Base-by-base conservation (phyloP, 371 early-diverging fungal species). In the Syncephalastrum sp. region DNA sequence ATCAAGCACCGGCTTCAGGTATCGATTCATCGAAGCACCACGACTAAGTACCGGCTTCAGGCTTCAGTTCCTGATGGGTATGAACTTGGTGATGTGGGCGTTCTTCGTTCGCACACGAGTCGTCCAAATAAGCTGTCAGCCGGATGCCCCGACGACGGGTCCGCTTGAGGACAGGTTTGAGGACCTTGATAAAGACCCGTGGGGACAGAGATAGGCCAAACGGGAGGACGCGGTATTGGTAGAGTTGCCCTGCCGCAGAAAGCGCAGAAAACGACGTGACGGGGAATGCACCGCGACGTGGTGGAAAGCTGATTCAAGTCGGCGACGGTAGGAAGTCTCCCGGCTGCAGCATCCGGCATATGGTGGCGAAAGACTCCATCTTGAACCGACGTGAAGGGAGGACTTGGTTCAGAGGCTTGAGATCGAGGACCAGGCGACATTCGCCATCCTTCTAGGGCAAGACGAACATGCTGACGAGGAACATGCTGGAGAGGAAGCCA, bases 191-290 rank as follows among this genome's bases (percentile, higher is more conserved):
- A 57, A 75, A 79, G n/a, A 74, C 54, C 41, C 60, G 50, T 2
- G 75, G 75, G 14, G 59, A 53, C 0, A 66, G 21, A n/a, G 67
- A 66, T 1, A 78, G 59, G 4, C 77, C 72, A 51, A 74, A 73
- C 0, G 68, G 69, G 1, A 71, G 67, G 0, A 60, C 51, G 10
- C 61, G 24, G 56, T 63, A 72, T 42, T 70, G 71, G 56, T 50
- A 71, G 0, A 53, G 29, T 4, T 50, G 16, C 47, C 60, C 21
- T 56, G 42, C 67, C 67, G 64, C 16, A 25, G 8, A 41, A 71
- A 69, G 0, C 56, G 65, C 1, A 72, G 47, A 13, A 58, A 72
- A 7, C 54, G 50, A 21, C 67, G 56, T 8, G 55, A 57, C 14
- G 25, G 14, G 5, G 14, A 13, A 25, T 55, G 23, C 15, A 55